Conservation (phyloP, 805 yeast genomes). For the Yarrowia alimentaria region DNA sequence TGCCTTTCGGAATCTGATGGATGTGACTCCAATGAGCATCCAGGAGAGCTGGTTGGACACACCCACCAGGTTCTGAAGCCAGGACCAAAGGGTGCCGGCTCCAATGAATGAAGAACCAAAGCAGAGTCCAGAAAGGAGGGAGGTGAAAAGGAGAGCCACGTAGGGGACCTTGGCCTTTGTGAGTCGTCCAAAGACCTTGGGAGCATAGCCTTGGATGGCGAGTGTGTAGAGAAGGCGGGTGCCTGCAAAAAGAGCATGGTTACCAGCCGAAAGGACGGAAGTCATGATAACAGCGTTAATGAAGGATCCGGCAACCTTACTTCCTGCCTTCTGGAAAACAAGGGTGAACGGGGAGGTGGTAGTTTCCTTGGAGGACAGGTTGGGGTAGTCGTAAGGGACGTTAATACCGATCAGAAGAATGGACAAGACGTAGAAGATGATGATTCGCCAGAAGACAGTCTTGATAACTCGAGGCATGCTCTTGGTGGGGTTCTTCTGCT, state of each 20-base stretch:
- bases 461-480: constrained; percentile 59
- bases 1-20: constrained; percentile 54
- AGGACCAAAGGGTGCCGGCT: constrained; percentile 51
- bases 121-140: constrained; percentile 56
- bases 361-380: constrained; percentile 43
- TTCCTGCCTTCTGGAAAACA: constrained; percentile 47
- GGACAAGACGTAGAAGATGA: constrained; percentile 53
- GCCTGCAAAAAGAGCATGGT: constrained; percentile 64
- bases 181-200: constrained; percentile 48
- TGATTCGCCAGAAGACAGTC: constrained; percentile 55
- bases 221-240: constrained; percentile 61
- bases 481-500: constrained; percentile 55
- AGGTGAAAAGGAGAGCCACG: constrained; percentile 50
- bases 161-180: constrained; percentile 53
- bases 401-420: constrained; percentile 59
- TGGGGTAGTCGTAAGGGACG: constrained; percentile 55
- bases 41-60: constrained; percentile 64
- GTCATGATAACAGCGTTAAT: constrained; percentile 59
- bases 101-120: constrained; percentile 60
- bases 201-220: constrained; percentile 60
- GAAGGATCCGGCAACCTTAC: constrained; percentile 49
- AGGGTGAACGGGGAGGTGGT: constrained; percentile 49
- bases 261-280: constrained; percentile 64
- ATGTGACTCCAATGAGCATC: constrained; percentile 56
- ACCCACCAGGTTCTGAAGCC: constrained; percentile 58